Evolutionary conservation across 1,284 basidiomycete genomes (phyloP), one percentile per base, ranked within the genome.

Genomic region (Moniliophthora roreri): DNA sequence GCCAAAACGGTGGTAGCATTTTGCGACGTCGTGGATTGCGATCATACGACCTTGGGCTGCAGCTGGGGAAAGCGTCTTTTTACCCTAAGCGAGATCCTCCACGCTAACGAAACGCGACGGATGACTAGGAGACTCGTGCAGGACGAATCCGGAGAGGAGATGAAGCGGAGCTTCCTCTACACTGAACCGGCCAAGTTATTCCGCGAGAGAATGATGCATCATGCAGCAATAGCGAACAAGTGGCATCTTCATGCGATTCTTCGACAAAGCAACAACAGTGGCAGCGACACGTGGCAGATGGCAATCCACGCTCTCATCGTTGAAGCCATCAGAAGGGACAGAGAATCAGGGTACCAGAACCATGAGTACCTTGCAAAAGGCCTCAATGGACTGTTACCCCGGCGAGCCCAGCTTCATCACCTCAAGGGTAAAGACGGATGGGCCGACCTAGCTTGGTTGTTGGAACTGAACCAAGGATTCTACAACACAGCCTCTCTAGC

Each of bases 401-500:
- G 64, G 11, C 63, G 62, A 4, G 56, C 64, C 1, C 54, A 58
- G 1, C 52, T 61, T 1, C 18, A n/a, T 0, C 62, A 65, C 52
- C 47, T 65, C 37, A 42, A 26, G 7, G 60, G 60, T 2, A 47
- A 54, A 20, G 52, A 62, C 51, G 64, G 64, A 1, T 66, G 64
- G 64, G 59, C 42, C 6, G 64, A 66, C 49, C 52, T 66, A 15
- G 60, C 61, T 18, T 64, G 63, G 64, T 41, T 65, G 20, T 51
- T 66, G 18, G 64, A 66, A 48, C 48, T 66, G 3, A 66, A 66
- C 45, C 63, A 66, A 50, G 64, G 63, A 6, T 66, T 62, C 42
- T 66, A 64, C 46, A 66, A 66, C 40, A 50, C 61, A 3, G 60
- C 63, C 1, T 52, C 52, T 39, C 56, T 66, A 5, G 63, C 63